Base-by-base conservation (phyloP, 2,329 filamentous ascomycete species). In the Verruconis gallopava region DNA sequence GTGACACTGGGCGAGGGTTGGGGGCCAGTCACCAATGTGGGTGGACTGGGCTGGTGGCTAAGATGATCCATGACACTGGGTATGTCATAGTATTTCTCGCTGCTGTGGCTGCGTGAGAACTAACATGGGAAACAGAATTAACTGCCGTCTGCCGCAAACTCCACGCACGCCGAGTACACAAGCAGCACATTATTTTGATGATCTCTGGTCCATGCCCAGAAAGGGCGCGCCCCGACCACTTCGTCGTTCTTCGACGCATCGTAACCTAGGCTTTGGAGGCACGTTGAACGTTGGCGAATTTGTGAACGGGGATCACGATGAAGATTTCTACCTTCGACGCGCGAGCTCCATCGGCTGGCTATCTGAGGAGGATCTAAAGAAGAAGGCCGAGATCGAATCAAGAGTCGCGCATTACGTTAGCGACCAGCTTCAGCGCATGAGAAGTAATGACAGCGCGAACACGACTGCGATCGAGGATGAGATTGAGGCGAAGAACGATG, bases 11-110 rank as follows among this genome's bases (percentile, higher is more conserved):
- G 12, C 81, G 86, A 50, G 89, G 91, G 13, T 72, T 96, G 1
- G 89, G 89, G 44, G 85, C 89, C 28, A 89, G 80, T 37, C 91
- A 96, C 61, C 91, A 96, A 61, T 94, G 85, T 56, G 89, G 89
- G 38, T 96, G 91, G 89, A 95, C 89, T 28, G 89, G 89, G 18
- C 63, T 96, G 50, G 86, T 96, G 58, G 89, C 89, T 19, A 88
- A 93, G 63, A 83, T 96, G 76, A 96, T 96, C 46, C 89, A 96
- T 53, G 91, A 96, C 56, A 95, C 89, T 51, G 89, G 88, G 84
- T 91, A 78, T 67, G 79, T 65, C 49, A 21, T 12, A 14, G 25
- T 4, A 14, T 40, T 12, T 36, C 28, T 20, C 17, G 13, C 20
- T 30, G 39, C 17, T 18, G 18, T 32, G 5, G 15, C 1, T n/a